These are phyloP conservation scores for Cryptomeria japonica DNA, from an alignment of 75 land plant genomes.

Conservation along the genomic window DNA sequence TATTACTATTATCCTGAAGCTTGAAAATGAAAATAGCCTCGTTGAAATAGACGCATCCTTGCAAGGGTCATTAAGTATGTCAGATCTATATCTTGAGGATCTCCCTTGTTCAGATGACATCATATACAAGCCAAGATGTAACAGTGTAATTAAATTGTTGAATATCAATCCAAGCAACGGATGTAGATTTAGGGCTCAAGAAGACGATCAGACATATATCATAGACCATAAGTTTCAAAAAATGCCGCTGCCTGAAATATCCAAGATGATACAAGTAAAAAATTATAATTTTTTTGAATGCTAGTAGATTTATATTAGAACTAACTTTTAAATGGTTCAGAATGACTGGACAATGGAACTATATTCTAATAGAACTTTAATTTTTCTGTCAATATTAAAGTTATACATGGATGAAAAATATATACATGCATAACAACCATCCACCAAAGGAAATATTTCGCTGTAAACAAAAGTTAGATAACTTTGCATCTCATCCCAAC, in stretches of 20 bases:
- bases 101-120: neutral
- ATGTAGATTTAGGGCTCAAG: neutral
- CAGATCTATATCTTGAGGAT: neutral
- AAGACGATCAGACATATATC: neutral
- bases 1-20: neutral
- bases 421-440: neutral
- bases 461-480: neutral
- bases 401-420: conserved; percentile 1
- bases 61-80: neutral
- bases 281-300: neutral
- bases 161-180: conserved; percentile 3
- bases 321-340: neutral
- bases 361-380: conserved; percentile 5
- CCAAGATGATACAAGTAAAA: neutral
- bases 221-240: neutral
- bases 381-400: neutral
- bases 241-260: neutral
- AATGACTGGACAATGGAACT: neutral
- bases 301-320: neutral
- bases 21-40: neutral
- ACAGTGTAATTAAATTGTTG: neutral
- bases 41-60: neutral
- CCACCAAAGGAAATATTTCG: neutral
- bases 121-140: neutral
- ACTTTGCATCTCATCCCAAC: neutral